Percentiles rank a stretch among this genome's conserved stretches.
Conservation (phyloP, 1,139 yeast species). For the Geotrichum carabidarum region DNA sequence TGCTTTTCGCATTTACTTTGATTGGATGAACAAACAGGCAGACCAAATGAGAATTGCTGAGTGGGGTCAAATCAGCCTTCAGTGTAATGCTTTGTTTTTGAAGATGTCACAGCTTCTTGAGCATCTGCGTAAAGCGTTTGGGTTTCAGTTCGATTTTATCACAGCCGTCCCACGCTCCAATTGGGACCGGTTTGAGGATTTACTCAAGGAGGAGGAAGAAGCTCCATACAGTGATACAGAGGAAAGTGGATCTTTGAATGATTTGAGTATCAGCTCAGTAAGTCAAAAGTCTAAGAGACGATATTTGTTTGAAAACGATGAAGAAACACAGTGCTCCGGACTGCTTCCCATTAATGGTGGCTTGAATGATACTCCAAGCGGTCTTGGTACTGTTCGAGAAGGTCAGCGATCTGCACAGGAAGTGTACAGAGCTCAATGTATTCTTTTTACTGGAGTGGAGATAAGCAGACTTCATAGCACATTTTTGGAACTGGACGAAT, state of each 20-base stretch:
- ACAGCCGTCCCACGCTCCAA: slow-evolving; percentile 20
- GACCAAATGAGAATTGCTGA: slow-evolving; percentile 4
- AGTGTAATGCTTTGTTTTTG: slow-evolving; percentile 7
- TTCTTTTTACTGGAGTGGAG: slow-evolving; percentile 19
- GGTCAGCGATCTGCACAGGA: slow-evolving; percentile 7
- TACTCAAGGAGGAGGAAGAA: slow-evolving; percentile 12
- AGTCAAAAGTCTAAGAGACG: not conserved
- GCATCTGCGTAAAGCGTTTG: slow-evolving; percentile 10
- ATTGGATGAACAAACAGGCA: slow-evolving; percentile 18
- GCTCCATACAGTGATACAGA: slow-evolving; percentile 4
- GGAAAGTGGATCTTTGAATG: not conserved
- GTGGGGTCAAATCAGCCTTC: slow-evolving; percentile 11
- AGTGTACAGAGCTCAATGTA: slow-evolving; percentile 17
- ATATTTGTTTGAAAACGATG: slow-evolving; percentile 11
- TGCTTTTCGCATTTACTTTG: slow-evolving; percentile 15
- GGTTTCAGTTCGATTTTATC: slow-evolving; percentile 17
- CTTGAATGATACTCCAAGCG: slow-evolving; percentile 19
- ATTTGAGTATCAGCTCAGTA: not conserved
- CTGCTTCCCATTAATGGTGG: slow-evolving; percentile 19
- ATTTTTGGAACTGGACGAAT: slow-evolving; percentile 17
- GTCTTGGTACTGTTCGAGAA: slow-evolving; percentile 7
- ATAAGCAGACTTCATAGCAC: slow-evolving; percentile 13
- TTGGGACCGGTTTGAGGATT: slow-evolving; percentile 16
- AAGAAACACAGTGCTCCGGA: slow-evolving; percentile 19
- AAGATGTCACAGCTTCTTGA: slow-evolving; percentile 12